Conservation (phyloP, 441 rosid species). For the Syzygium syzygioides region DNA sequence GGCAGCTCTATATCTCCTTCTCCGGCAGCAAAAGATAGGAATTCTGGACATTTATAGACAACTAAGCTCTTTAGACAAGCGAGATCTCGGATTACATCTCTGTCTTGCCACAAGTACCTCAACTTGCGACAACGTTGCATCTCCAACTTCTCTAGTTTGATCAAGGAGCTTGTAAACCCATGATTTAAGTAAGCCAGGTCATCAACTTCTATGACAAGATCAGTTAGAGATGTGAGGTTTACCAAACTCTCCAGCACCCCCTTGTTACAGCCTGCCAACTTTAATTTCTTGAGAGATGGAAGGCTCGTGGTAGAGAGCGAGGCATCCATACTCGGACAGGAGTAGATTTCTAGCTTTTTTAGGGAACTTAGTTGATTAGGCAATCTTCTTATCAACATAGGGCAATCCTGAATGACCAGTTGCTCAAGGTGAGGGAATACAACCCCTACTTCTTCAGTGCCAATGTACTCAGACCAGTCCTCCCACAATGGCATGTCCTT, state of each 20-base stretch:
- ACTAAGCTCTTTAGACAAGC: fast-evolving
- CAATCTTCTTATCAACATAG: background rate
- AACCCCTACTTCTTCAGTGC: background rate
- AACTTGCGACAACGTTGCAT: background rate
- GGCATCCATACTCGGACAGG: fast-evolving
- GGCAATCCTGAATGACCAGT: background rate
- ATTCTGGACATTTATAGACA: fast-evolving
- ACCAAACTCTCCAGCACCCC: background rate
- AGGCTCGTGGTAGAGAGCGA: background rate
- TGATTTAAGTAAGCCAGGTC: background rate
- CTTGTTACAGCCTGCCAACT: background rate
- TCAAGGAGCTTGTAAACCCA: background rate
- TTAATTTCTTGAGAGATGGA: background rate
- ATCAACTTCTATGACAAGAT: background rate
- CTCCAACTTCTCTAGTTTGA: background rate
- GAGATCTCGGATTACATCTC: fast-evolving
- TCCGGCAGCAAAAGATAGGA: fast-evolving
- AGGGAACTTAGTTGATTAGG: background rate
- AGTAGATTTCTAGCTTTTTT: background rate
- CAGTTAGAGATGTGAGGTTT: background rate
- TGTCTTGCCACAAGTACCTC: background rate
- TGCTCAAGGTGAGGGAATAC: background rate
- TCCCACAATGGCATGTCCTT: fast-evolving
- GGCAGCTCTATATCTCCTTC: background rate
- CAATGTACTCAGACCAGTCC: fast-evolving